Evolutionary conservation across 2,329 filamentous ascomycete genomes (phyloP).

Genomic region (Lojkania enalia): DNA sequence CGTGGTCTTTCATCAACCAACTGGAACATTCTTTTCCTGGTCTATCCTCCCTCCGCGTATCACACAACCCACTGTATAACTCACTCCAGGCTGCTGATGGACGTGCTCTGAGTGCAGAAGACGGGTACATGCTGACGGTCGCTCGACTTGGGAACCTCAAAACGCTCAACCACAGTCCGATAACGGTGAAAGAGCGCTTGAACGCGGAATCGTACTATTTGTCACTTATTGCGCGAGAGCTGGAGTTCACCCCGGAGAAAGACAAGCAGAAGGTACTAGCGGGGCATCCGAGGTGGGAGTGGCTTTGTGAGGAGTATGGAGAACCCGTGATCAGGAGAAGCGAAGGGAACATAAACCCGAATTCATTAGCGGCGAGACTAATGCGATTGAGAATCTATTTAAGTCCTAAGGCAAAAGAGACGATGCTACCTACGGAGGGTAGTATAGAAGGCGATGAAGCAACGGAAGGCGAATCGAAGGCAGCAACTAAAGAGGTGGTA

Average conservation of each 20-base stretch:
- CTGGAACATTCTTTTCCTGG: constrained; percentile 71
- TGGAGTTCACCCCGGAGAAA: constrained; percentile 62
- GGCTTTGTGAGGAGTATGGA: constrained; percentile 77
- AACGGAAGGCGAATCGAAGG: constrained; percentile 5
- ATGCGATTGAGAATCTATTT: constrained; percentile 62
- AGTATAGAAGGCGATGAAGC: not conserved
- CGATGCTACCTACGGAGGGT: not conserved
- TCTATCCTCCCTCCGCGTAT: constrained; percentile 73
- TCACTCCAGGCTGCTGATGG: constrained; percentile 50
- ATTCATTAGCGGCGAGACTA: constrained; percentile 79
- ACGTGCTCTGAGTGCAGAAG: constrained; percentile 62
- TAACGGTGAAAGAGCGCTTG: constrained; percentile 72
- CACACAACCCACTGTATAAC: constrained; percentile 83
- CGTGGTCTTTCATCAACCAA: constrained; percentile 74
- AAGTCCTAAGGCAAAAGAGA: constrained; percentile 4
- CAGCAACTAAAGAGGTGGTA: too few relatives aligned
- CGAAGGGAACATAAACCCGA: constrained; percentile 62
- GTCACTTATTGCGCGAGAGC: constrained; percentile 75
- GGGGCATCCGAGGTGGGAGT: constrained; percentile 71
- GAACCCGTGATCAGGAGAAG: constrained; percentile 64
- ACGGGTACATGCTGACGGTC: constrained; percentile 86
- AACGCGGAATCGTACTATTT: constrained; percentile 96
- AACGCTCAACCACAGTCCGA: constrained; percentile 70
- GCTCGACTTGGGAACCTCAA: constrained; percentile 71
- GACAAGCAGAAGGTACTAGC: constrained; percentile 60